Base-by-base conservation (phyloP, 1,284 basidiomycete species). In the Sanghuangporus baumii region DNA sequence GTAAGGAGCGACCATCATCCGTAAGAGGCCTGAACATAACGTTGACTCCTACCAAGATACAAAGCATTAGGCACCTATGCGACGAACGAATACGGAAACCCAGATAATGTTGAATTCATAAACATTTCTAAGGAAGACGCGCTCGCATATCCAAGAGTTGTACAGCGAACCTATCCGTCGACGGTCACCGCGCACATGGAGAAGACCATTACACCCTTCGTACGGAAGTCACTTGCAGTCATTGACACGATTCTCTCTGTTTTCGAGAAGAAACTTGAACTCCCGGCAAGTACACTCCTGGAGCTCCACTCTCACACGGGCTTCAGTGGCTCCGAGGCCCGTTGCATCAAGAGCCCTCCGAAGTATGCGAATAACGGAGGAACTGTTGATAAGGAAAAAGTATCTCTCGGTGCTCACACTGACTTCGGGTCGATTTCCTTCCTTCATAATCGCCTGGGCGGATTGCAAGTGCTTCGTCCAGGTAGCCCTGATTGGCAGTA, bases 71-170 rank as follows among this genome's bases (percentile, higher is more conserved):
- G 87, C 2, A 80, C 80, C 0, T 84, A 81, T 61, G 84, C 82
- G 16, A 81, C 85, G 4, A 84, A 89, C 68, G 80, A 82, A n/a
- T 76, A 76, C 14, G 87, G 87, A 48, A 69, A 72, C 38, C 65
- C 72, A 8, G 87, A 89, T 70, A 81, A 79, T 0, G 78, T 81
- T 11, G 86, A 89, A 68, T 88, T 87, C 72, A 74, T 89, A 65
- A 88, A 89, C 68, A 72, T 89, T 31, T 74, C 87, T 0, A 85
- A 86, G 68, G 86, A 89, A 68, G 87, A 89, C 65, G 83, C 77
- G 0, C 68, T 88, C 0, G 77, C 82, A 0, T 88, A 78, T 74
- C 86, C 86, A 0, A 66, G 71, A 1, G 73, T 78, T 26, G 77
- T 75, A 6, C 78, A 81, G 40, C 79, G 86, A n/a, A 74, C 75